Evolutionary conservation across 2,329 filamentous ascomycete genomes (phyloP), one percentile per base, ranked within the genome.

Genomic region (Cadophora malorum): DNA sequence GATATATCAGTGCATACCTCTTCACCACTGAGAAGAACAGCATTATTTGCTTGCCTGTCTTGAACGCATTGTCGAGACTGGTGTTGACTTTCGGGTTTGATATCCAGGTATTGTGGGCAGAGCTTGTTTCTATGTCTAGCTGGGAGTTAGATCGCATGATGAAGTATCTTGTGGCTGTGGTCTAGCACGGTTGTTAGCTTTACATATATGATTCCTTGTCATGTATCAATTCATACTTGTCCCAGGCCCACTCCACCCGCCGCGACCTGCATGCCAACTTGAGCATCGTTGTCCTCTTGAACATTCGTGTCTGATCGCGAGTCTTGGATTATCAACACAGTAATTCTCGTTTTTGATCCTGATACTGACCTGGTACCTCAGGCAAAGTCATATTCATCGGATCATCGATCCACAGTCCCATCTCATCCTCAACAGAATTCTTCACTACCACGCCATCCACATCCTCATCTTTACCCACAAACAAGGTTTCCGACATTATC

Each of bases 361-460:
- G 23, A 28, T 6, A 53, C 23, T 31, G 2, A 53, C 50, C 50
- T 53, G 50, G 50, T 5, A 53, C 50, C 4, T 28, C 21, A 16
- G 50, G 23, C 50, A 31, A 2, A 4, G 50, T 31, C 23, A 53
- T 16, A 9, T 10, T 31, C 50, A 53, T 53, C 50, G 50, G 23
- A 31, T 53, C 50, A 53, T 53, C 50, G 28, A 53, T 53, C 50
- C 50, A 53, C 28, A 53, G 10, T 6, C 50, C 50, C 50, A 31
- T 53, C 50, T 53, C 50, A 53, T 53, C 23, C 50, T 53, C 50
- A 8, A 53, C 50, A 4, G 50, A 53, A 53, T 23, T 53, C 25
- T 53, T 53, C 7, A 53, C 23, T 12, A 53, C 23, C 8, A 53
- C 25, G 3, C 23, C 50, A 53, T 53, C 50, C 3, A 7, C 23